Conservation (phyloP, 2,329 filamentous ascomycete species). For the Xylariaceae sp. region DNA sequence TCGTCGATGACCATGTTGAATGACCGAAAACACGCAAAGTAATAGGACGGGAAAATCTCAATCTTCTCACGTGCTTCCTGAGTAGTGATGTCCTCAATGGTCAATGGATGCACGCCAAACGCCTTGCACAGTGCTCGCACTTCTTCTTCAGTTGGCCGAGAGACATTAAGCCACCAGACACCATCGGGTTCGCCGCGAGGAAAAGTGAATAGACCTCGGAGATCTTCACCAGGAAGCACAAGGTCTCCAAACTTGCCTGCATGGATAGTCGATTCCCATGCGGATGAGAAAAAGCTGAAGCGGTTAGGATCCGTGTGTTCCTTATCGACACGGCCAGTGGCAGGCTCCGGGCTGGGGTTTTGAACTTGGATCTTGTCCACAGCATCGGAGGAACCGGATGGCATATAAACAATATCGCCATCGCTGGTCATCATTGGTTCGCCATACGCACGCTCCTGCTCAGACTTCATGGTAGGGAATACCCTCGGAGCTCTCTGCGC, state of each 20-base stretch:
- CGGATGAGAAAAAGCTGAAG: conserved; percentile 96
- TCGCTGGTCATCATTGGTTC: conserved; percentile 44
- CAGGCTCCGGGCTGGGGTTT: conserved; percentile 17
- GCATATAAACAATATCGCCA: conserved; percentile 53
- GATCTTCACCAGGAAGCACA: conserved; percentile 81
- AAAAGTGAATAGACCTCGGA: conserved; percentile 76
- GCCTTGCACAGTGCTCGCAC: conserved; percentile 84
- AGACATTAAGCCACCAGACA: conserved; percentile 98
- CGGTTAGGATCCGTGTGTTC: conserved; percentile 61
- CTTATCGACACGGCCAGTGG: conserved; percentile 31
- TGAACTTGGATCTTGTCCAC: conserved; percentile 45
- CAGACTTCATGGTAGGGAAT: conserved; percentile 57
- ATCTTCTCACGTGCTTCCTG: conserved; percentile 98
- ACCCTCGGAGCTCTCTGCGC: conserved; percentile 43
- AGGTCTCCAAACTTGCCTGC: conserved; percentile 83
- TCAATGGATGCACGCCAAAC: conserved; percentile 92
- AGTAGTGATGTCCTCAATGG: conserved; percentile 90
- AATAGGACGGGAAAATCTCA: conserved; percentile 94
- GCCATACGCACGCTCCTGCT: conserved; percentile 27
- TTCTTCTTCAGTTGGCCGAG: conserved; percentile 84
- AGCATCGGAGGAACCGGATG: conserved; percentile 41
- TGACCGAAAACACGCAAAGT: conserved; percentile 95
- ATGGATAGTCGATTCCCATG: conserved; percentile 88
- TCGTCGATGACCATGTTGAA: conserved; percentile 78
- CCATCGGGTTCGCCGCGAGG: conserved; percentile 62